Base-by-base conservation (phyloP, 2,329 filamentous ascomycete genomes). In the Nannizziopsis barbatae region DNA sequence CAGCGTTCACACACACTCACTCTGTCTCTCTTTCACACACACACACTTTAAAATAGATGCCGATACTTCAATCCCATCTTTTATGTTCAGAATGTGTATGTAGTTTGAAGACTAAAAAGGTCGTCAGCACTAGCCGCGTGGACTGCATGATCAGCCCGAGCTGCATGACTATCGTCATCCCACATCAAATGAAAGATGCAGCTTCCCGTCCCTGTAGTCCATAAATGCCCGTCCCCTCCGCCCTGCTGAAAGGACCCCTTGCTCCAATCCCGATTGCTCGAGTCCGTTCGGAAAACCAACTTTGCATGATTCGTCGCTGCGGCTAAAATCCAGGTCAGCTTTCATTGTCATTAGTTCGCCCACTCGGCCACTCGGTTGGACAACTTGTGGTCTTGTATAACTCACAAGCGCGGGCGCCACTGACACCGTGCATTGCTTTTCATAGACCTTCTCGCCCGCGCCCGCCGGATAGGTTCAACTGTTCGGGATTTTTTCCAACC, bases 171-270 rank as follows among this genome's bases (percentile, higher is more conserved):
- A 60, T 58, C 60, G 58, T 58, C 61, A 59, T 60, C 60, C 61
- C 60, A 64, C 66, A 65, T 67, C 66, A 68, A 69, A 68, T 69
- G 63, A 65, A 64, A 68, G 59, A 53, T 61, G 58, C 60, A 63
- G 61, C 53, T 65, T 55, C 56, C 55, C 56, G 59, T 58, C 59
- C 58, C 33, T 55, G 43, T 53, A 54, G 56, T 59, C 59, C 60
- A 62, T 65, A 65, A 65, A 65, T 49, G 45, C 11, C 45, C 38
- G 35, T 32, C 18, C 40, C 43, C 37, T 18, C 38, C 43, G 40
- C 30, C 27, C 35, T 22, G 18, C 11, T 44, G 10, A 18, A 36
- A 22, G 12, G 2, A n/a, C 20, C 44, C 45, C 45, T 42, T 47
- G 37, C 37, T 47, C 35, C 10, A 42, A 47, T 42, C 10, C 45